Percentiles rank a stretch among this genome's conserved stretches.
These are phyloP conservation scores for Glonium stellatum DNA, from an alignment of 495 filamentous ascomycete species.

Conservation along the genomic window DNA sequence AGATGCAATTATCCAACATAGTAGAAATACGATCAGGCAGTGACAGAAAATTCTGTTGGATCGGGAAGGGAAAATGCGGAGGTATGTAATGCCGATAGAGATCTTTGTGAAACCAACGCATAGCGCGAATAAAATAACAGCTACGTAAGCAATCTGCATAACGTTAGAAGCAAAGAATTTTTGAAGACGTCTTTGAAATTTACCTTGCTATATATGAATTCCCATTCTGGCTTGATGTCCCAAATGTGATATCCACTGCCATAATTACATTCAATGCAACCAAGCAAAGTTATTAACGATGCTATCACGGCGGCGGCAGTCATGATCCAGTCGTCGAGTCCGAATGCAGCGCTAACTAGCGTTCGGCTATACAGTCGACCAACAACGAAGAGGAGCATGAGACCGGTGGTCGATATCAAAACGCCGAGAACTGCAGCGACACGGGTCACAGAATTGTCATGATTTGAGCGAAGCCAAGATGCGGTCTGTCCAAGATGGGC, in stretches of 20 bases:
- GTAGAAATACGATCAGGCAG: neutral
- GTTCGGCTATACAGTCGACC: neutral
- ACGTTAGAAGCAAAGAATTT: neutral
- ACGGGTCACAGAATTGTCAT: neutral
- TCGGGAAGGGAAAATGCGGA: conserved; percentile 1
- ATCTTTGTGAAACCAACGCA: conserved; percentile 2
- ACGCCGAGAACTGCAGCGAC: neutral
- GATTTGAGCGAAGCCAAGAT: neutral
- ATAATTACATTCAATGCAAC: neutral
- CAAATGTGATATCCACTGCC: neutral
- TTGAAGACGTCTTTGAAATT: neutral
- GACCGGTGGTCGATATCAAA: neutral
- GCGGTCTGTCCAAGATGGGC: neutral
- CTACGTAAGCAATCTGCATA: neutral
- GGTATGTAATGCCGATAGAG: conserved; percentile 3
- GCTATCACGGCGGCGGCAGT: neutral
- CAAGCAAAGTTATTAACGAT: neutral
- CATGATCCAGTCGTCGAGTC: neutral
- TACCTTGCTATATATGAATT: neutral
- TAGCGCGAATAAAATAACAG: neutral
- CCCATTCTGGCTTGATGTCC: neutral
- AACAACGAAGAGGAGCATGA: neutral
- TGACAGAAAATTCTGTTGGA: conserved; percentile 1
- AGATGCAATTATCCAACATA: neutral
- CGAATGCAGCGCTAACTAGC: neutral